Conservation (phyloP, 31 red algal species). For the Odonthalia washingtoniensis region DNA sequence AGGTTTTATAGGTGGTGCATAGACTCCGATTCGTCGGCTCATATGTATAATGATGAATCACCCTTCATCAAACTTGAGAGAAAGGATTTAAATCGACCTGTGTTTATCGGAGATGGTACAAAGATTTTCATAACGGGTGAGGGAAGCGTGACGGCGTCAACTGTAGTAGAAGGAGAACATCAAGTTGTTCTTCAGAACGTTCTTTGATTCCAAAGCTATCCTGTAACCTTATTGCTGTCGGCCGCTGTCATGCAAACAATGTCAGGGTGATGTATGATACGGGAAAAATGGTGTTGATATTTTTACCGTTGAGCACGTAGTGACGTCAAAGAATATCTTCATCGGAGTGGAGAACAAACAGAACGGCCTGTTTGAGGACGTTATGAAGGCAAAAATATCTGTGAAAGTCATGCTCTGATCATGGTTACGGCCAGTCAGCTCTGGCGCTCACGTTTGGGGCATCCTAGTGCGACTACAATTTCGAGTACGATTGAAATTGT, state of each 20-base stretch:
- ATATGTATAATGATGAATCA: conserved; percentile 29
- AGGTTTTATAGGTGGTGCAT: conserved; percentile 18
- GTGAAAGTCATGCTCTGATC: not conserved
- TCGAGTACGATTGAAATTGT: not conserved
- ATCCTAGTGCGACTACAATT: not conserved
- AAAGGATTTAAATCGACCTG: not conserved
- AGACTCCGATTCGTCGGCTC: conserved; percentile 32
- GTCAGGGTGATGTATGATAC: not conserved
- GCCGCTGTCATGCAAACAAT: not conserved
- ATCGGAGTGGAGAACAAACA: conserved; percentile 19
- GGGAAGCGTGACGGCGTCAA: conserved; percentile 7
- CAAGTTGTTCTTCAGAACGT: not conserved
- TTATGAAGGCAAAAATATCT: not conserved
- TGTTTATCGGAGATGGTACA: not conserved
- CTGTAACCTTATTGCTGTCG: not conserved
- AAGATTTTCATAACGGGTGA: not conserved
- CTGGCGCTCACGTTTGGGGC: not conserved
- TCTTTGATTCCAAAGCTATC: conserved; percentile 8
- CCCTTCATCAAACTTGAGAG: not conserved
- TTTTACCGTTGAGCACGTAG: not conserved
- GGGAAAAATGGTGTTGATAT: not conserved
- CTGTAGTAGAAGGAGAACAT: not conserved
- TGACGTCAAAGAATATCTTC: not conserved
- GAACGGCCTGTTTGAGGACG: conserved; percentile 3
- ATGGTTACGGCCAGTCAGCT: not conserved